These are phyloP conservation scores for Luffa acutangula DNA, from an alignment of 306 rosid species.

Conservation along the genomic window DNA sequence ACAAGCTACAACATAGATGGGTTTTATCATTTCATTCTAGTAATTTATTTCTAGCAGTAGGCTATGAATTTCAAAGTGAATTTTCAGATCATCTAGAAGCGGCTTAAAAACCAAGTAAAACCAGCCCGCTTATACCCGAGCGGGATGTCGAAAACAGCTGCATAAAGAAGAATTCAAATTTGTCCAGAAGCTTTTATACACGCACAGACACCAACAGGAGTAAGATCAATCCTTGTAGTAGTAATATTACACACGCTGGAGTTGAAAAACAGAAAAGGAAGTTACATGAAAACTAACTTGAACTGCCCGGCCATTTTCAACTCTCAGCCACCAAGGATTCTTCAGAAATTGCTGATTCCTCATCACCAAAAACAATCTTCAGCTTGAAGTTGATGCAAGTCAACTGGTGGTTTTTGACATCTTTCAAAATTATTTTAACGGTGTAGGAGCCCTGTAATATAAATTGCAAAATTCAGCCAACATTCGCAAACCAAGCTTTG, in stretches of 20 bases:
- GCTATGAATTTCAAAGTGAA: too few species aligned
- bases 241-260: background rate
- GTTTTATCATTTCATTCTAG: too few species aligned
- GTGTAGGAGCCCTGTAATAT: slow-evolving; percentile 49
- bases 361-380: slow-evolving; percentile 27
- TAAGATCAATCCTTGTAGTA: background rate
- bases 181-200: background rate
- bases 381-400: slow-evolving; percentile 65
- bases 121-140: background rate
- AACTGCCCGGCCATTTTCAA: background rate
- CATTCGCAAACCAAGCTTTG: background rate
- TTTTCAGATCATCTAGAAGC: too few species aligned
- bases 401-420: slow-evolving; percentile 19
- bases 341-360: background rate
- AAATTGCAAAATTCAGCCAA: slow-evolving; percentile 1
- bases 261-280: background rate
- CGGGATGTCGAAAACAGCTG: background rate
- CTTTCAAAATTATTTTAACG: slow-evolving; percentile 45
- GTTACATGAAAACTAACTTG: background rate
- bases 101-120: background rate
- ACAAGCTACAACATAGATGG: too few species aligned
- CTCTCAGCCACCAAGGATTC: background rate
- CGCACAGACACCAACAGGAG: background rate
- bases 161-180: background rate
- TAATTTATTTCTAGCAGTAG: too few species aligned